These are phyloP conservation scores for Reutealis trisperma DNA, from an alignment of 345 rosid species.

Conservation along the genomic window DNA sequence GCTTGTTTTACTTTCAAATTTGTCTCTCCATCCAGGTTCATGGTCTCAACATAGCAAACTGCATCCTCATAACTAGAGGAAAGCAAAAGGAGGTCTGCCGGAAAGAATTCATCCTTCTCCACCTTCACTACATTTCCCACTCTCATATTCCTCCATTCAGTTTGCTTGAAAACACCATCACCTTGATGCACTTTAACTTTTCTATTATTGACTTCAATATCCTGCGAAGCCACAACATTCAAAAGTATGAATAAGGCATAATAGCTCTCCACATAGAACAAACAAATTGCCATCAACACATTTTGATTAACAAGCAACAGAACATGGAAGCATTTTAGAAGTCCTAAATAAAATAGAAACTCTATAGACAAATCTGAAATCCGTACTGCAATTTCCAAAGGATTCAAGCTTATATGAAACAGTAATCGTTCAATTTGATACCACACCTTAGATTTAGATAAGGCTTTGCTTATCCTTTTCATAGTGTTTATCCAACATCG, in stretches of 20 bases:
- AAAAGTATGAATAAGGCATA: neutral
- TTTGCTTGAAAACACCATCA: constrained; percentile 51
- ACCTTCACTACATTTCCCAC: constrained; percentile 89
- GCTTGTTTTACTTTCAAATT: constrained; percentile 86
- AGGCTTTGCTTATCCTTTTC: neutral
- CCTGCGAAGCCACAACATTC: constrained; percentile 42
- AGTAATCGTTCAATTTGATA: neutral
- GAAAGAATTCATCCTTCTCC: constrained; percentile 81
- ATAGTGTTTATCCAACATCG: neutral
- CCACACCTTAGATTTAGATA: too few relatives aligned
- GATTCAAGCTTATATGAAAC: neutral
- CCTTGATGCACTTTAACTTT: constrained; percentile 62
- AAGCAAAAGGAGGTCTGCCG: constrained; percentile 77
- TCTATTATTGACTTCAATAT: constrained; percentile 77
- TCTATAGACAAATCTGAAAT: neutral
- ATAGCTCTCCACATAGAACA: neutral
- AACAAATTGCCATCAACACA: neutral
- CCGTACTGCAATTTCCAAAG: neutral
- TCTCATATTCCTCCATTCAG: constrained; percentile 70
- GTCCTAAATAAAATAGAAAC: neutral
- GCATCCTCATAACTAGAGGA: constrained; percentile 83
- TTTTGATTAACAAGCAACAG: neutral
- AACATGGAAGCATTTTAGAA: neutral
- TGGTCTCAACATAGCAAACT: constrained; percentile 89
- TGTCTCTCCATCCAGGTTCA: constrained; percentile 96